Base-by-base conservation (phyloP, 345 rosid genomes). In the Citrus glauca region DNA sequence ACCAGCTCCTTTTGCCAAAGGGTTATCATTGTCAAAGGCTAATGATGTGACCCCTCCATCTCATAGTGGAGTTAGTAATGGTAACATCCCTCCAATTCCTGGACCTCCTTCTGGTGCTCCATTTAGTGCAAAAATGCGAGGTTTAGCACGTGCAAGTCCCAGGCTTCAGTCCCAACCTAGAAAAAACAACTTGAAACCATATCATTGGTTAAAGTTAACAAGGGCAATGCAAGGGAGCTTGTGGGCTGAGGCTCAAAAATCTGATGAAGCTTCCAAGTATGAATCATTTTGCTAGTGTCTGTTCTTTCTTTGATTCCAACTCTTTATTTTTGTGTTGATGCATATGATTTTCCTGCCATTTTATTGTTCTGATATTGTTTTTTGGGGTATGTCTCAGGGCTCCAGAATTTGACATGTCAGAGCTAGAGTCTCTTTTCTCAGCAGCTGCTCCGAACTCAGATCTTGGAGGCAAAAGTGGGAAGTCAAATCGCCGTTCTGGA, bases 131-230 rank as follows among this genome's bases (percentile, higher is more conserved):
- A 91, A 85, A 84, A 92, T 91, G 50, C 86, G 90, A 28, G 85
- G 87, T 64, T 13, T 85, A 72, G 81, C 82, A 78, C 92, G 88
- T 72, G 42, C 73, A 64, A 85, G 74, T 80, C 68, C 82, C 78
- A 89, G 74, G 85, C 80, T 40, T 78, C 90, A 83, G 80, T 80
- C 81, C 79, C 98, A 90, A 82, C 72, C 87, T 55, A 89, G 76
- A 82, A 93, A 88, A 80, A 72, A 85, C 76, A 91, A 91, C 86
- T 82, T 93, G 84, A 91, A 91, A 77, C 98, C 96, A 10, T 93
- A 91, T 82, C 96, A 91, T 73, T 93, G 98, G 98, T 87, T 93
- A 71, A 93, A 93, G 87, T 86, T 93, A 82, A 93, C 96, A 1
- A 91, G 96, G 82, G 98, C 90, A n/a, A 78, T 88, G 83, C 93